Percentiles rank a stretch among this genome's conserved stretches.
phyloP scores from a whole-genome alignment of 139 green algal genomes.

The Volvox reticuliferus region DNA sequence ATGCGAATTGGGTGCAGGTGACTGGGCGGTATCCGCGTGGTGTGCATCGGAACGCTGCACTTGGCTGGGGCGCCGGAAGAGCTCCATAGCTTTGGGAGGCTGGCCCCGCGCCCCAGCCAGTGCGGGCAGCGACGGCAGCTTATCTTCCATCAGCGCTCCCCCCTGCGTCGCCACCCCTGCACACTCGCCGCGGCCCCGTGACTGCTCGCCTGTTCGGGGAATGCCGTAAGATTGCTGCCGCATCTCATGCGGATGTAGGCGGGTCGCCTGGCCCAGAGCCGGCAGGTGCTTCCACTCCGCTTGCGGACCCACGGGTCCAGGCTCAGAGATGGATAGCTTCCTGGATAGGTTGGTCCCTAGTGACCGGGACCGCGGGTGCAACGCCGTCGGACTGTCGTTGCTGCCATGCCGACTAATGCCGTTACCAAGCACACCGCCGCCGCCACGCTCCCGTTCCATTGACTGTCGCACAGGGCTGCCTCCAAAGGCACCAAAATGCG shows the following conservation, averaged over 20 bases:
- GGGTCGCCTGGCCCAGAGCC: conserved; percentile 23
- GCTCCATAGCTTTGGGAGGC: conserved; percentile 30
- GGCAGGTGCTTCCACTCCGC: conserved; percentile 43
- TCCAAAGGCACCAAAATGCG: not conserved
- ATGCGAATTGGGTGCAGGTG: not conserved
- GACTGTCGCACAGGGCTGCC: conserved; percentile 12
- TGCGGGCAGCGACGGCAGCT: conserved; percentile 6
- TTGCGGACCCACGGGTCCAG: conserved; percentile 21
- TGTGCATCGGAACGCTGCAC: not conserved
- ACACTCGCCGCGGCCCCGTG: not conserved
- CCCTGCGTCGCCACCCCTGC: not conserved
- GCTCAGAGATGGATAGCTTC: conserved; percentile 22
- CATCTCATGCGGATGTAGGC: conserved; percentile 26
- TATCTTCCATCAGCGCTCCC: not conserved
- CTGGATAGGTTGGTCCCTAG: not conserved
- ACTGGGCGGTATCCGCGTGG: not conserved
- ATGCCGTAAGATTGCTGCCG: conserved; percentile 17
- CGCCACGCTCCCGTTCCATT: not conserved
- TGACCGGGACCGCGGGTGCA: not conserved
- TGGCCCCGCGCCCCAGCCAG: conserved; percentile 5
- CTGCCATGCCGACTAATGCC: not conserved
- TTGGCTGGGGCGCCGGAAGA: not conserved
- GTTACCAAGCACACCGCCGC: not conserved
- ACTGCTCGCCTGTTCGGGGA: not conserved
- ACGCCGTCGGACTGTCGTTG: not conserved